Evolutionary conservation across 768 basidiomycete genomes (phyloP).

Genomic region (Paxillus involutus): DNA sequence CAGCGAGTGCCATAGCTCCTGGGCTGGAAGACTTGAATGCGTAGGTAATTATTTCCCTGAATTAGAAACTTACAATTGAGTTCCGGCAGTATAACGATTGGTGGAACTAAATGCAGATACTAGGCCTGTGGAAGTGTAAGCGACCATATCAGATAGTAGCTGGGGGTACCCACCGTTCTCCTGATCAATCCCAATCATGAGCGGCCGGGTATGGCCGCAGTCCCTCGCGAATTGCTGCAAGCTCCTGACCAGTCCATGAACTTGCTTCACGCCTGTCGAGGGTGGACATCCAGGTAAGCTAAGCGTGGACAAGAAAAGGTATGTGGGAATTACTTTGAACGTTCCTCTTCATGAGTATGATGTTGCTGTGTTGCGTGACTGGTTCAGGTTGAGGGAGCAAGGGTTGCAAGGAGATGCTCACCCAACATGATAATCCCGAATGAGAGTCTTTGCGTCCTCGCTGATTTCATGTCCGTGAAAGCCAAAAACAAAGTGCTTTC

Average conservation of each 20-base stretch:
- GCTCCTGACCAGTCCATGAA: conserved; percentile 44
- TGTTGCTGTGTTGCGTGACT: conserved; percentile 34
- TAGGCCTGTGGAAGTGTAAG: conserved; percentile 41
- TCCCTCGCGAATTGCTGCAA: conserved; percentile 58
- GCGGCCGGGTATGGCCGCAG: conserved; percentile 52
- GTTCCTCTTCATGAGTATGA: conserved; percentile 72
- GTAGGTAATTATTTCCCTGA: neutral
- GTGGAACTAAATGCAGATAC: conserved; percentile 66
- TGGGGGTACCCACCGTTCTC: conserved; percentile 55
- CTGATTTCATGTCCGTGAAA: conserved; percentile 59
- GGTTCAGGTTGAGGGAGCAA: neutral
- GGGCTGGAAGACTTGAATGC: conserved; percentile 42
- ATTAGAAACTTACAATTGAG: conserved; percentile 57
- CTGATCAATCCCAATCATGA: conserved; percentile 73
- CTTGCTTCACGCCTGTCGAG: conserved; percentile 49
- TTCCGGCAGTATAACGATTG: conserved; percentile 43
- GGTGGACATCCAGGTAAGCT: neutral
- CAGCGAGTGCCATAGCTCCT: conserved; percentile 72
- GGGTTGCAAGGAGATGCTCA: conserved; percentile 15
- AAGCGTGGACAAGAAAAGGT: neutral
- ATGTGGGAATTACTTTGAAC: conserved; percentile 42
- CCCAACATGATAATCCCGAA: conserved; percentile 63
- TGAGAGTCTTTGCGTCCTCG: conserved; percentile 53
- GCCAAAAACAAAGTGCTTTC: conserved; percentile 72
- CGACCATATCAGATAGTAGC: neutral